Base-by-base conservation (phyloP, 208 protist genomes). In the Strigomonas culicis region DNA sequence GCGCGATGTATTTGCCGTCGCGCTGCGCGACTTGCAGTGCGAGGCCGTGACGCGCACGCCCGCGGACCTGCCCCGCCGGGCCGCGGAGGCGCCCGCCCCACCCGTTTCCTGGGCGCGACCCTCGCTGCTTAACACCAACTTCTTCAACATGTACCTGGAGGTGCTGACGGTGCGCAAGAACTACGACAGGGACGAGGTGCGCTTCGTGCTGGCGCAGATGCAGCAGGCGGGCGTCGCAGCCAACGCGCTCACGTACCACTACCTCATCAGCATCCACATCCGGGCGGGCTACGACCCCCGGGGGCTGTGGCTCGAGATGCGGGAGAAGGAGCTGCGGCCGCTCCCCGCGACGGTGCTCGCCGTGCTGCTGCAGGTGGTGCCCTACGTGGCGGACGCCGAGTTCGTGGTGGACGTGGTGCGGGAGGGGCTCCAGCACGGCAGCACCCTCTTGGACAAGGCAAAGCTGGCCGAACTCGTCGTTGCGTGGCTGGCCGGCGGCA, bases 141-240 rank as follows among this genome's bases (percentile, higher is more conserved):
- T 94, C 63, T 94, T 94, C 70, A 90, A 92, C 59, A 73, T 72
- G 32, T 92, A 92, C 66, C 75, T 94, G 31, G 82, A 90, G 59
- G 75, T 78, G 17, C 68, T 92, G 25, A 91, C 85, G 6, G 55
- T 63, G 32, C 84, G 85, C 0, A 82, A 71, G 28, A 88, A 86
- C 44, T 90, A 79, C 63, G 63, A 80, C n/a, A 43, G 17, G 4
- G 70, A 75, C 15, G 85, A 94, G 70, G 80, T 89, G 1, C 27
- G 59, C 2, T 85, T 86, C 68, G 58, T 94, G 11, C 67, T 92
- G 52, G 46, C 79, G 19, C 53, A 70, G 46, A 94, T 94, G 88
- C 67, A 59, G 41, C 56, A 51, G 2, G 55, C 36, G 10, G 66
- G 66, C 3, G 69, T 88, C 8, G 55, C n/a, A 27, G 64, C 70